Evolutionary conservation across 169 alveolate genomes (phyloP), one percentile per base, ranked within the genome.

Genomic region (Amoebophrya sp.): DNA sequence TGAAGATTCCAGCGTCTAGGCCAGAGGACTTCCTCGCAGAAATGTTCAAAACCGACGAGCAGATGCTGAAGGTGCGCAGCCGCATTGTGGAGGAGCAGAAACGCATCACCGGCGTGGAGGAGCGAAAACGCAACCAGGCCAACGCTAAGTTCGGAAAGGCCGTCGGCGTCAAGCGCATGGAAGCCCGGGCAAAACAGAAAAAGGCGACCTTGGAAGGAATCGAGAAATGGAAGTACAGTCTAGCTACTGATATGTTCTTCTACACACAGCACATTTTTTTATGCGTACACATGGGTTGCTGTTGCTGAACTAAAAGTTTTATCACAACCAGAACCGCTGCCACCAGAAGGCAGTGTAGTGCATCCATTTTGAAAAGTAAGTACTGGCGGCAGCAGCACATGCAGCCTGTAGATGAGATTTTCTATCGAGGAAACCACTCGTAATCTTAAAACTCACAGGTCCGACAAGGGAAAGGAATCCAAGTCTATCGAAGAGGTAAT

Each of bases 151-250:
- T 66, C 32, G 83, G 83, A 66, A 66, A 66, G 32, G 83, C 83
- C 7, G 83, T 66, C 12, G 83, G 83, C 2, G 83, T 66, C 10
- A 66, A 66, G 83, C 83, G 83, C 0, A n/a, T n/a, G 29, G 83
- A 66, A 25, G 83, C 1, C 1, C 1, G 18, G 18, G 83, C 83
- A 18, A 66, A 66, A 25, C 1, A 66, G 83, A 66, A n/a, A 66
- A 66, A 66, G 18, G 32, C 1, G 35, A n/a, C 38, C 7, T 25
- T 66, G 83, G 35, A 66, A 18, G 39, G 18, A 66, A 7, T 66
- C 35, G 83, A 66, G 83, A 66, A 66, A 66, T 66, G 83, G 83
- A 66, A 66, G 83, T 66, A 66, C 83, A 41, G n/a, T n/a, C n/a
- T n/a, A n/a, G n/a, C 66, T 47, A 47, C 66, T 18, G 18, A 12